A percentile compares a stretch with the other conserved stretches of the same genome.
These are phyloP conservation scores for Brasilioporus rufonigricans DNA, from an alignment of 768 basidiomycete species.

Conservation along the genomic window DNA sequence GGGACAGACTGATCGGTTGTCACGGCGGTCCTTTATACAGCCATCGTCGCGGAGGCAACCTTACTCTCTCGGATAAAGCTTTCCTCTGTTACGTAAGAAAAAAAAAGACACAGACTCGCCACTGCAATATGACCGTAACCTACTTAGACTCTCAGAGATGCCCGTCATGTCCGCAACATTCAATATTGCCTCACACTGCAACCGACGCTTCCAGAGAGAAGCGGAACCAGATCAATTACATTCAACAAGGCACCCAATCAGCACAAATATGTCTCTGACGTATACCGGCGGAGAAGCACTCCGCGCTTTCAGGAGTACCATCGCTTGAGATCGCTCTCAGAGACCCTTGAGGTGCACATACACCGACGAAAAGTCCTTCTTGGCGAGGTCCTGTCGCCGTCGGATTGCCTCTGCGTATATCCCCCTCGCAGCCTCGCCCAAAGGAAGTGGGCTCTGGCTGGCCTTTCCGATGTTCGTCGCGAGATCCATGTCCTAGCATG, in stretches of 20 bases:
- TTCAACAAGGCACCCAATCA: conserved; percentile 10
- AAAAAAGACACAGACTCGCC: neutral
- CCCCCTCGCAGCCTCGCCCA: conserved; percentile 61
- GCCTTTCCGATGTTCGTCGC: conserved; percentile 62
- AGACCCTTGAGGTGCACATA: conserved; percentile 56
- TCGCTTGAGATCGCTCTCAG: no score
- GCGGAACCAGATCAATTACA: neutral
- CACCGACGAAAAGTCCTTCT: conserved; percentile 80
- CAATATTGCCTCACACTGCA: neutral
- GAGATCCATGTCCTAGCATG: conserved; percentile 75
- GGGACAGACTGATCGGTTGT: conserved; percentile 22
- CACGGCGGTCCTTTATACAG: conserved; percentile 23
- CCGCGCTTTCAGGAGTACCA: neutral
- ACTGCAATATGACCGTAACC: neutral
- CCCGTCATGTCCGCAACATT: no score
- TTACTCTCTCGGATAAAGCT: neutral
- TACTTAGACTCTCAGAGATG: neutral
- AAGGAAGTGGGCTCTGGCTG: conserved; percentile 51
- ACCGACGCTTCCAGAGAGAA: neutral
- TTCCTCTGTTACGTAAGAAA: conserved; percentile 22
- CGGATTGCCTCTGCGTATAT: conserved; percentile 59
- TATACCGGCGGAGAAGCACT: neutral
- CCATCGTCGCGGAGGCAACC: conserved; percentile 25
- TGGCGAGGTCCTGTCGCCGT: conserved; percentile 56
- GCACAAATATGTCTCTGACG: conserved; percentile 3